These are phyloP conservation scores for Piper longum DNA, from an alignment of 164 flowering plant genomes.

Conservation along the genomic window DNA sequence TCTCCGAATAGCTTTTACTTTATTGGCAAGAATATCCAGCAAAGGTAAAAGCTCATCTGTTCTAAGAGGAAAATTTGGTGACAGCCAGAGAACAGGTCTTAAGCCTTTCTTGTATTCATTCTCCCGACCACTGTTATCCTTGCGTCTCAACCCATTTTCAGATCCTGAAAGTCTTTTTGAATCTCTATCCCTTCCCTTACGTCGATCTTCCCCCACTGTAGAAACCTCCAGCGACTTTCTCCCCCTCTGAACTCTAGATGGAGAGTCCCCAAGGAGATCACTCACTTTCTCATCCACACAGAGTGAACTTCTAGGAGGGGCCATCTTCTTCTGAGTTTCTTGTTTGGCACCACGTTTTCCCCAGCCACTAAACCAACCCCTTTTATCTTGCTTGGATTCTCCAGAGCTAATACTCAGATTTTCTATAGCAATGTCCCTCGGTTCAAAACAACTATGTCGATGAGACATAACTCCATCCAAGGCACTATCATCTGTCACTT, in stretches of 20 bases:
- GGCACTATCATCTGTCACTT: constrained; percentile 19
- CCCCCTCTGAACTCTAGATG: constrained; percentile 39
- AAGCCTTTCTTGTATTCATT: constrained; percentile 91
- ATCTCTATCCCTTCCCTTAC: constrained; percentile 31
- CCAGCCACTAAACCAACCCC: constrained; percentile 88
- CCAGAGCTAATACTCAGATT: constrained; percentile 33
- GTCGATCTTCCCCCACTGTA: constrained; percentile 38
- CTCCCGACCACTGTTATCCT: constrained; percentile 45
- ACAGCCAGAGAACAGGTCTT: constrained; percentile 95
- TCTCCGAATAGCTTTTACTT: constrained; percentile 96
- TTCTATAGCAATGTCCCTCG: constrained; percentile 49
- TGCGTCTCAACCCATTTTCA: constrained; percentile 35
- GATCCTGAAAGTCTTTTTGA: constrained; percentile 26
- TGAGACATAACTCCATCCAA: constrained; percentile 34
- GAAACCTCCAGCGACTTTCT: constrained; percentile 67
- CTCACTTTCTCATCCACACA: constrained; percentile 71
- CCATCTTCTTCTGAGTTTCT: constrained; percentile 36
- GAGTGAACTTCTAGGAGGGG: constrained; percentile 67
- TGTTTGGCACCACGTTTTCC: constrained; percentile 45
- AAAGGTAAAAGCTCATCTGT: constrained; percentile 89
- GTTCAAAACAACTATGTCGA: constrained; percentile 67
- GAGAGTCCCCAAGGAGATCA: constrained; percentile 63
- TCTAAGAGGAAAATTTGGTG: constrained; percentile 68
- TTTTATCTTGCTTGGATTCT: constrained; percentile 54
- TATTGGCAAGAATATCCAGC: constrained; percentile 95